These are phyloP conservation scores for Venturia effusa DNA, from an alignment of 2,329 filamentous ascomycete species.

Conservation along the genomic window DNA sequence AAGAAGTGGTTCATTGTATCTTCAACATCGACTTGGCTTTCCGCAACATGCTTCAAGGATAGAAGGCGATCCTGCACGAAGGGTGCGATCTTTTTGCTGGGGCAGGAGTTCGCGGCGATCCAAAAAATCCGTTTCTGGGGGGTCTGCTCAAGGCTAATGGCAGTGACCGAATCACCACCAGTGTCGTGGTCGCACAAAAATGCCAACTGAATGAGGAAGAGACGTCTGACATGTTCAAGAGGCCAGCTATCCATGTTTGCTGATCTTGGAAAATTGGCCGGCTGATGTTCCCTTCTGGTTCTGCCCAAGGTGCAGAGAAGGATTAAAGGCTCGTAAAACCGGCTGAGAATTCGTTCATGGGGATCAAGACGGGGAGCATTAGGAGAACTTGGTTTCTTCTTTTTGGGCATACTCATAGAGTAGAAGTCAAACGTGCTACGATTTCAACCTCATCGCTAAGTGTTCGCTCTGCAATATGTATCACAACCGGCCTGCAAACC, in stretches of 20 bases:
- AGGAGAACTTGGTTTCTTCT: background rate
- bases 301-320: background rate
- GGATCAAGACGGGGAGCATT: background rate
- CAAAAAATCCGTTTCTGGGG: background rate
- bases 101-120: background rate
- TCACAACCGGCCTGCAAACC: background rate
- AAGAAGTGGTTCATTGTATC: background rate
- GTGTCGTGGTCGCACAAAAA: background rate
- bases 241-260: background rate
- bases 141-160: background rate
- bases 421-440: background rate
- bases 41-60: background rate
- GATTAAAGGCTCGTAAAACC: slow-evolving; percentile 4
- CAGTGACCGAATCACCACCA: slow-evolving; percentile 1
- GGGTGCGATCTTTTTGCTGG: background rate
- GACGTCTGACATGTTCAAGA: background rate
- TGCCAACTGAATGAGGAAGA: background rate
- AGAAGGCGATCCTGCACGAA: background rate
- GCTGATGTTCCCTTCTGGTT: background rate
- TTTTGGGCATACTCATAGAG: background rate
- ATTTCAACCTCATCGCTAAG: background rate
- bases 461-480: background rate
- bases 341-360: background rate
- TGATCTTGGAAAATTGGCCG: background rate
- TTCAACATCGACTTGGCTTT: background rate